Evolutionary conservation across 1,139 yeast species (phyloP).

Genomic region (Blastobotrys illinoisensis): DNA sequence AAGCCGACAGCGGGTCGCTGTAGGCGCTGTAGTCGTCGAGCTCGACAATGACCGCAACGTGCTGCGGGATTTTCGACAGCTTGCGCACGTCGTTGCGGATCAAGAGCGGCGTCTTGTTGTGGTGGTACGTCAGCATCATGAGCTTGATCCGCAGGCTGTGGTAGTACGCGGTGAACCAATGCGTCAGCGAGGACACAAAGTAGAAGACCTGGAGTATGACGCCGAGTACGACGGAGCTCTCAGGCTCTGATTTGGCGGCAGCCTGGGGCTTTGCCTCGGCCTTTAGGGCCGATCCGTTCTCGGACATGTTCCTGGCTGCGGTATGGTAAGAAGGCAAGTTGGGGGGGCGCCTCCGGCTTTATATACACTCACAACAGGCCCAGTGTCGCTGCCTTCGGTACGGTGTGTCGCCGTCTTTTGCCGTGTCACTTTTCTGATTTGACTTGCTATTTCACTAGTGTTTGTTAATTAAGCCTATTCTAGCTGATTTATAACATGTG

Average conservation of each 20-base stretch:
- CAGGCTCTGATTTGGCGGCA: background rate
- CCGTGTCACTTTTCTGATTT: no score
- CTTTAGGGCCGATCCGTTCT: background rate
- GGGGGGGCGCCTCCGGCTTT: background rate
- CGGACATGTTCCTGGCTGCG: background rate
- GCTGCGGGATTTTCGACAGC: constrained; percentile 69
- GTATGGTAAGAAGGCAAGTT: background rate
- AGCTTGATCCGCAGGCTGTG: constrained; percentile 54
- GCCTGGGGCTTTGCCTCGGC: no score
- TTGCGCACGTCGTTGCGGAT: constrained; percentile 77
- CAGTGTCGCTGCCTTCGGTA: background rate
- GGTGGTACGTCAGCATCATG: constrained; percentile 64
- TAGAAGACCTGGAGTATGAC: constrained; percentile 16
- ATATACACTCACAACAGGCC: background rate
- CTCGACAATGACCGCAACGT: constrained; percentile 67
- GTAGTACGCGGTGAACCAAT: constrained; percentile 28
- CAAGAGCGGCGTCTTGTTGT: constrained; percentile 78
- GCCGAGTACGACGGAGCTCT: background rate
- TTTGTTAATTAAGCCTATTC: no score
- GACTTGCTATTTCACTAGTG: no score
- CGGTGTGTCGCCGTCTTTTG: no score
- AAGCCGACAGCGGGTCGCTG: constrained; percentile 86
- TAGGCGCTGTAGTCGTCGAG: constrained; percentile 73
- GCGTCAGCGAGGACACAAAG: constrained; percentile 15
- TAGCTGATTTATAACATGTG: no score